A percentile compares a stretch with the other conserved stretches of the same genome.
Conservation (phyloP, 2,329 filamentous ascomycete species). For the Fusarium sambucinum region DNA sequence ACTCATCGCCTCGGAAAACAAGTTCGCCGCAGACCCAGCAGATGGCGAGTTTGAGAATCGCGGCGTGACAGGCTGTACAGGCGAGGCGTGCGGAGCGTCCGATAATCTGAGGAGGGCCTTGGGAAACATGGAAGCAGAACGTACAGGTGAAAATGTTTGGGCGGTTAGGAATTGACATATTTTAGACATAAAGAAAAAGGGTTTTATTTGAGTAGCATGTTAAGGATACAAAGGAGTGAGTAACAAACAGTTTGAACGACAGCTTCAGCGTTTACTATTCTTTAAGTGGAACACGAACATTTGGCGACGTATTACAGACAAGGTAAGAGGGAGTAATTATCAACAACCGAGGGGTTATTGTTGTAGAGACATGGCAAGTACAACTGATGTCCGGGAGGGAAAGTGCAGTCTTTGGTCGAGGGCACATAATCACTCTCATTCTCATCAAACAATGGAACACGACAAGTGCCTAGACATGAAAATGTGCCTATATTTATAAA, state of each 20-base stretch:
- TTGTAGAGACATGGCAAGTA: neutral
- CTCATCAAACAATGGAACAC: neutral
- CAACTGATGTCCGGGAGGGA: neutral
- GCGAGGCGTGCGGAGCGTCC: slow-evolving; percentile 62
- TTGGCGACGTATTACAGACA: neutral
- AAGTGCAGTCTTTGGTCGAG: neutral
- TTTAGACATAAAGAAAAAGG: neutral
- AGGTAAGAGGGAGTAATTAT: neutral
- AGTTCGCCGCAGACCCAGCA: slow-evolving; percentile 70
- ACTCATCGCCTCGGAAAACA: slow-evolving; percentile 65
- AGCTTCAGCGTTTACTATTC: neutral
- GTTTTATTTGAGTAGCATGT: slow-evolving; percentile 1
- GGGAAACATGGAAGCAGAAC: slow-evolving; percentile 63
- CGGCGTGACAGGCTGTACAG: slow-evolving; percentile 61
- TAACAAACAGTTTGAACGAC: neutral
- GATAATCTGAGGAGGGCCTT: slow-evolving; percentile 55
- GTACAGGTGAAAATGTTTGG: slow-evolving; percentile 64
- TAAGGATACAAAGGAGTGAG: slow-evolving; percentile 15
- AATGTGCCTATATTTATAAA: slow-evolving; percentile 12
- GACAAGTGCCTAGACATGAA: slow-evolving; percentile 1
- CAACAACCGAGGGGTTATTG: no score
- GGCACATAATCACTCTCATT: neutral
- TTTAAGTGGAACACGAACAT: no score
- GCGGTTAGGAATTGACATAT: slow-evolving; percentile 26
- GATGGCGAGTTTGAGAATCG: slow-evolving; percentile 65